Base-by-base conservation (phyloP, 768 basidiomycete genomes). In the Kondoa subrosea region DNA sequence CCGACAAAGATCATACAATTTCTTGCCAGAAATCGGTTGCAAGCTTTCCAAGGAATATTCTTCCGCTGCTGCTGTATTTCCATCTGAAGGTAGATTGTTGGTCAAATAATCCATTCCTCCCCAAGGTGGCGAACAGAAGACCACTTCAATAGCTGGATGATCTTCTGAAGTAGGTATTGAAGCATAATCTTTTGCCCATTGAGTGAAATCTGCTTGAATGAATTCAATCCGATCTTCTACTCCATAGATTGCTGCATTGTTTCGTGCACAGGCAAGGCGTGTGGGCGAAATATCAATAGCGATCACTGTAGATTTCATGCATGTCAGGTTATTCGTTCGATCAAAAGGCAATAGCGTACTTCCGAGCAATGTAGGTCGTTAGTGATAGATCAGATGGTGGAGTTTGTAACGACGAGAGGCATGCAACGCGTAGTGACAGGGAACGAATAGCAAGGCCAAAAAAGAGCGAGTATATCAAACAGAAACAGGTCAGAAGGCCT, bases 141-240 rank as follows among this genome's bases (percentile, higher is more conserved):
- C 64, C 21, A 72, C 73, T 31, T 75, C 73, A 66, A 74, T 69
- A 56, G 56, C 65, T 3, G 31, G 68, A 65, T 67, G 68, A n/a
- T n/a, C n/a, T n/a, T n/a, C n/a, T 60, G 4, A 70, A 67, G 17
- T 70, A 61, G 66, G 16, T 25, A 17, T 25, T 63, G n/a, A 73
- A 67, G 4, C 64, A 76, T 81, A 82, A 1, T 85, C 76, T 31
- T 81, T 79, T 1, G 87, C 88, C 74, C 92, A 99, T 12, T 85
- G 80, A 59, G 89, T 76, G 76, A 87, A 97, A 78, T 96, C 92
- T 1, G 82, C 82, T 50, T 89, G 82, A 65, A 99, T 84, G 74
- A 97, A 99, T 71, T 96, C 91, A 72, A 97, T 97, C 21, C 89
- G 84, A 75, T 93, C 87, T 8, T 87, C 88, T 56, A 99, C 91